These are phyloP conservation scores for Saksenaea vasiformis DNA, from an alignment of 371 early-diverging fungal genomes.

Conservation along the genomic window DNA sequence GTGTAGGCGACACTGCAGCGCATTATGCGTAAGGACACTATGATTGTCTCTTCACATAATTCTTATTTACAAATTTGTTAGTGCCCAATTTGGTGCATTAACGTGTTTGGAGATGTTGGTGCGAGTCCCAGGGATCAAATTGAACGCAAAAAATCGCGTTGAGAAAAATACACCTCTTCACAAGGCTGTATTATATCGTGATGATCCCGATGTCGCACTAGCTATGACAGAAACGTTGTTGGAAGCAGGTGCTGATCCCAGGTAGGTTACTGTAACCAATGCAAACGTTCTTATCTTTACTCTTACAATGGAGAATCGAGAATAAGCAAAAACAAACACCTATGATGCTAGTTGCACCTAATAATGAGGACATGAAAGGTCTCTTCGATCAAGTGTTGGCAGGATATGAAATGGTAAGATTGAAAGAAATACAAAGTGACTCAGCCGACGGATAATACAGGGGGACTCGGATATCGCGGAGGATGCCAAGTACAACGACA, in stretches of 20 bases:
- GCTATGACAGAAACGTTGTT: conserved; percentile 57
- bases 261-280: conserved; percentile 17
- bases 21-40: conserved; percentile 62
- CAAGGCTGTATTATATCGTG: conserved; percentile 57
- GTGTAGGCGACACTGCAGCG: conserved; percentile 61
- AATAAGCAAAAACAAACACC: conserved; percentile 15
- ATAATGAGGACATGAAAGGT: conserved; percentile 20
- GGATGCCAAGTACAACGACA: neutral
- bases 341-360: conserved; percentile 12
- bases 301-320: conserved; percentile 7
- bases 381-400: conserved; percentile 19
- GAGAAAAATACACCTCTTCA: conserved; percentile 69
- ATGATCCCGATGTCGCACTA: conserved; percentile 54
- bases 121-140: conserved; percentile 43
- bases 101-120: conserved; percentile 60
- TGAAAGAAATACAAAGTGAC: neutral
- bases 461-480: conserved; percentile 18
- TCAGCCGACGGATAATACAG: neutral
- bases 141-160: conserved; percentile 47
- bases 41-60: neutral
- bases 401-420: conserved; percentile 21
- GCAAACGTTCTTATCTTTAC: neutral
- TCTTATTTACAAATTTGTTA: conserved; percentile 15
- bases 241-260: conserved; percentile 57
- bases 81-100: conserved; percentile 59